Base-by-base conservation (phyloP, 495 filamentous ascomycete genomes). In the Tuber indicum region DNA sequence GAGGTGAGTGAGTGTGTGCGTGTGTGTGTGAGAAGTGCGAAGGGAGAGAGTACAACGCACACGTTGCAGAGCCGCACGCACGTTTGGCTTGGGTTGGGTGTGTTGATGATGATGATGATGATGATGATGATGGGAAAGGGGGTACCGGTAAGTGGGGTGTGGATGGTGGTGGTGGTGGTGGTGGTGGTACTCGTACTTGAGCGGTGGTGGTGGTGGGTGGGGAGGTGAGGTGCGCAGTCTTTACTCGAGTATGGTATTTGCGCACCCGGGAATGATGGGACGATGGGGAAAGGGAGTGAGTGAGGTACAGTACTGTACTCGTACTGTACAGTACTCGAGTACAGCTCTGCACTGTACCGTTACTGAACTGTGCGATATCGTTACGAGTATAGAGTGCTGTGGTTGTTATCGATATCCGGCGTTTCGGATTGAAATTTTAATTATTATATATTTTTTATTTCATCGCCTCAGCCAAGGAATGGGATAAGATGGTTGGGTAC, bases 321-420 rank as follows among this genome's bases (percentile, higher is more conserved):
- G n/a, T n/a, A n/a, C n/a, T n/a, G 93, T 94, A 76, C 93, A 93
- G 81, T 97, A 17, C 45, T 46, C n/a, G n/a, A n/a, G n/a, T n/a
- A n/a, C n/a, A n/a, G 81, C 96, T 92, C 32, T 93, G 93, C 8
- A 97, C 93, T 93, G 81, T 74, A 76, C 42, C 43, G 72, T 46
- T 21, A 62, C 72, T 41, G 46, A 45, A n/a, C 26, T 39, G 47
- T 49, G 58, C n/a, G 58, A 66, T 32, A 66, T 66, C 58, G 58
- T 32, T 32, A 66, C n/a, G 26, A 66, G 26, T 66, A 66, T 32
- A 66, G 21, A n/a, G 39, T 41, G 39, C 39, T 41, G 39, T 58
- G 8, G 23, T 6, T 43, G 21, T 49, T 23, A 49, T 23, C 19
- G 47, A 19, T 49, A 23, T 49, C 49, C 49, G 21, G 23, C 23